A percentile compares a stretch with the other conserved stretches of the same genome.
Evolutionary conservation across 768 basidiomycete genomes (phyloP).

Genomic region (Naganishia vishniacii): DNA sequence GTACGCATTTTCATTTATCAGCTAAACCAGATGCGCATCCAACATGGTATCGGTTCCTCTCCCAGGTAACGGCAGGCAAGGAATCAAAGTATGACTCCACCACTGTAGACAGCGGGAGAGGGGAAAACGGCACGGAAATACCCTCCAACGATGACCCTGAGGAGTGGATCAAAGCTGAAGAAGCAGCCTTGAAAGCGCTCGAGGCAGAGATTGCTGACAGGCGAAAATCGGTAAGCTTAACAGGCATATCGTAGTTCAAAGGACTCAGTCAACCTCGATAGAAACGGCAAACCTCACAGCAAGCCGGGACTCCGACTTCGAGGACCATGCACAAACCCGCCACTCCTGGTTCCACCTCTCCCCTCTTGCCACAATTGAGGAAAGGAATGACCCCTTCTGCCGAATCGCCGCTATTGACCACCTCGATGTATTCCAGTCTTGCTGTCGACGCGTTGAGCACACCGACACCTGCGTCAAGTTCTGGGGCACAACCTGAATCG

Average conservation of each 20-base stretch:
- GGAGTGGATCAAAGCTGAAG: conserved; percentile 43
- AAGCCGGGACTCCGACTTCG: neutral
- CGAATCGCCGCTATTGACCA: conserved; percentile 5
- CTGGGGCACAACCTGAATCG: neutral
- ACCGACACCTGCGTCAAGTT: neutral
- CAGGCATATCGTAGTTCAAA: too few species aligned
- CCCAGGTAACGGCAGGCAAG: conserved; percentile 5
- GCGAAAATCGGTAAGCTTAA: neutral
- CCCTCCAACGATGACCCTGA: conserved; percentile 26
- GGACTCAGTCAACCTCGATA: too few species aligned
- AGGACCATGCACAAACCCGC: neutral
- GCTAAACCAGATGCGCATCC: too few species aligned
- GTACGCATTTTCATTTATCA: too few species aligned
- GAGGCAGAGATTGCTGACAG: conserved; percentile 34
- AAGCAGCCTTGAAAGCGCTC: conserved; percentile 36
- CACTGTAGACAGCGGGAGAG: neutral
- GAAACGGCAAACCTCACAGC: neutral
- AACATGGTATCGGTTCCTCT: too few species aligned
- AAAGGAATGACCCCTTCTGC: conserved; percentile 8
- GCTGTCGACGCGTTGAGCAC: neutral
- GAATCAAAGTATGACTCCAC: neutral
- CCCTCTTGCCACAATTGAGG: conserved; percentile 5
- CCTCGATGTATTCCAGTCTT: conserved; percentile 13
- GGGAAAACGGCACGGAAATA: neutral
- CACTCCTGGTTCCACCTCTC: conserved; percentile 3